A percentile compares a stretch with the other conserved stretches of the same genome.
These are phyloP conservation scores for Orbilia quercus DNA, from an alignment of 2,329 filamentous ascomycete genomes.

Conservation along the genomic window DNA sequence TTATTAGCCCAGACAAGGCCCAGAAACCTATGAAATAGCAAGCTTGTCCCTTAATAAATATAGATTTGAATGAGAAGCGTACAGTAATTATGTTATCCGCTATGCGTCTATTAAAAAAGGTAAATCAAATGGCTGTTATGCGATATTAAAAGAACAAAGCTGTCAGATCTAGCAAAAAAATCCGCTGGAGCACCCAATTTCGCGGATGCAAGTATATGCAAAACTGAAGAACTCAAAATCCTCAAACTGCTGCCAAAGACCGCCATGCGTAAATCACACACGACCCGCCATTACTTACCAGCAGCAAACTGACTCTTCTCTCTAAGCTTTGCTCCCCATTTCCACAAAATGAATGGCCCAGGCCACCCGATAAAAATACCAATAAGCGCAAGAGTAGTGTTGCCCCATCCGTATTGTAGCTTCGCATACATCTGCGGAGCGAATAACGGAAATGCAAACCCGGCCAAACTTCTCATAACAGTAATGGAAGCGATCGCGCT, in stretches of 20 bases:
- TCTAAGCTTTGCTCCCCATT: constrained; percentile 47
- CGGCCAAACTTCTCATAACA: constrained; percentile 69
- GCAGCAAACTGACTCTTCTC: constrained; percentile 51
- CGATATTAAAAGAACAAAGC: constrained; percentile 1
- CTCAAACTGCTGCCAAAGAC: too few species aligned
- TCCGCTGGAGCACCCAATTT: background rate
- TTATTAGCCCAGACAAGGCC: too few species aligned
- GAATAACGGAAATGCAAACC: constrained; percentile 72
- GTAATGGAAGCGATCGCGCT: constrained; percentile 69
- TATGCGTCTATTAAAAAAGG: too few species aligned
- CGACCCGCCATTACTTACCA: constrained; percentile 5
- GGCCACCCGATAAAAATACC: constrained; percentile 58
- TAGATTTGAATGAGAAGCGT: background rate
- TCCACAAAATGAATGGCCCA: constrained; percentile 51
- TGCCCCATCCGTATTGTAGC: constrained; percentile 68
- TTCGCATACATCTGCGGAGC: constrained; percentile 66
- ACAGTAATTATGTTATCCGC: too few species aligned
- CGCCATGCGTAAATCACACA: too few species aligned
- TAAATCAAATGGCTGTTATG: background rate
- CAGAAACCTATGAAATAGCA: too few species aligned
- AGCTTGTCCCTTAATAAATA: background rate
- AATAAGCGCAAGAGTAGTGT: constrained; percentile 67
- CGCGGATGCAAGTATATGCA: constrained; percentile 3
- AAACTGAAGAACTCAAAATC: background rate
- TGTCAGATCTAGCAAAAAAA: too few species aligned